Conservation (phyloP, 495 filamentous ascomycete genomes). For the Mycothermus thermophilus region DNA sequence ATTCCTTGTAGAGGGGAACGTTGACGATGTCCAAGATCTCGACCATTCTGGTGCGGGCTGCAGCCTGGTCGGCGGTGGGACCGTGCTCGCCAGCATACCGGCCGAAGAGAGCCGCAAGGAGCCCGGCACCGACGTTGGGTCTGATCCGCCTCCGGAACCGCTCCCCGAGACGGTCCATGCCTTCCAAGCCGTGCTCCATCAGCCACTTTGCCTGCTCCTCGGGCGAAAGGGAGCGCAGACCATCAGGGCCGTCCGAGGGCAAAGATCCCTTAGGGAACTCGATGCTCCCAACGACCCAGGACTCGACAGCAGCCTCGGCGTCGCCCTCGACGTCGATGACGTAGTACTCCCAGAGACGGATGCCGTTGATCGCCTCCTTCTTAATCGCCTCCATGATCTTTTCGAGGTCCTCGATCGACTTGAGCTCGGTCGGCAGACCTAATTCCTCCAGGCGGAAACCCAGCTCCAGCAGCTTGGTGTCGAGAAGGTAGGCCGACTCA, state of each 20-base stretch:
- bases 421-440: conserved; percentile 60
- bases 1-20: conserved; percentile 76
- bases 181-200: conserved; percentile 45
- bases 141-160: conserved; percentile 58
- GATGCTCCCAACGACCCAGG: conserved; percentile 50
- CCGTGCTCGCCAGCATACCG: conserved; percentile 40
- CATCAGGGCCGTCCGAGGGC: conserved; percentile 29
- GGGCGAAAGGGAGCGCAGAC: conserved; percentile 23
- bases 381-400: conserved; percentile 76
- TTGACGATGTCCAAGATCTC: conserved; percentile 75
- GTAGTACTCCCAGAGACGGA: conserved; percentile 90
- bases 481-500: conserved; percentile 73
- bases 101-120: conserved; percentile 57
- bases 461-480: conserved; percentile 69
- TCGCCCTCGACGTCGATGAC: conserved; percentile 66
- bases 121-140: conserved; percentile 50
- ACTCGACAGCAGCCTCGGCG: conserved; percentile 48
- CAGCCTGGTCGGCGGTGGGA: conserved; percentile 28
- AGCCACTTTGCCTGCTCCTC: conserved; percentile 42
- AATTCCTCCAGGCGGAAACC: conserved; percentile 50
- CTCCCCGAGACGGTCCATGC: conserved; percentile 60
- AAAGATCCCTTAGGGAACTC: conserved; percentile 32
- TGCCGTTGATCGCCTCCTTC: conserved; percentile 55
- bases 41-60: conserved; percentile 36
- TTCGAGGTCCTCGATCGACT: conserved; percentile 57